Evolutionary conservation across 805 yeast species (phyloP).

Genomic region (Metschnikowia peoriensis): DNA sequence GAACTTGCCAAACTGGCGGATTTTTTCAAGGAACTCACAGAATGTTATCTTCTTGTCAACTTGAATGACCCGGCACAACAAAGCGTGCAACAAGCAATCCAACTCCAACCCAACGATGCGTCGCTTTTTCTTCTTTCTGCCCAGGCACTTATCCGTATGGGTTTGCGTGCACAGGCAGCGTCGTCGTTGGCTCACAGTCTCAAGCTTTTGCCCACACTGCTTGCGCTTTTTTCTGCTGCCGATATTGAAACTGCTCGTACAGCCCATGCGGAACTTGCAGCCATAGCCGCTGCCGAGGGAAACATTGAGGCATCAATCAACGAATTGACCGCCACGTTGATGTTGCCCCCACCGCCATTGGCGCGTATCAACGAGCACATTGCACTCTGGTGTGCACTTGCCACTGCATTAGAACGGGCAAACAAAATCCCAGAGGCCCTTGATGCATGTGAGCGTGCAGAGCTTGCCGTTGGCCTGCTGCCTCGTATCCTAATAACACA

Average conservation of each 20-base stretch:
- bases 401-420: conserved; percentile 50
- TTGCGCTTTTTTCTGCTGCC: conserved; percentile 24
- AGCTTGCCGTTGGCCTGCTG: conserved; percentile 42
- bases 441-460: conserved; percentile 48
- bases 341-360: conserved; percentile 49
- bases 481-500: conserved; percentile 47
- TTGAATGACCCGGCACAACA: conserved; percentile 53
- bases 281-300: conserved; percentile 51
- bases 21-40: conserved; percentile 51
- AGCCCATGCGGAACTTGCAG: conserved; percentile 56
- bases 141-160: conserved; percentile 45
- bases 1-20: conserved; percentile 36
- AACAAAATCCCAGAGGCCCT: conserved; percentile 51
- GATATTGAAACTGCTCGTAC: conserved; percentile 50
- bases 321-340: conserved; percentile 50
- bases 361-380: conserved; percentile 46
- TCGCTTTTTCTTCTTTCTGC: conserved; percentile 49
- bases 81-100: conserved; percentile 43
- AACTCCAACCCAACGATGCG: conserved; percentile 40
- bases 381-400: conserved; percentile 53
- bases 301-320: conserved; percentile 48
- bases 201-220: conserved; percentile 35
- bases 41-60: conserved; percentile 47
- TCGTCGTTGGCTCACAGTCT: conserved; percentile 47
- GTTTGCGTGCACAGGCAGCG: conserved; percentile 45